A percentile compares a stretch with the other conserved stretches of the same genome.
phyloP scores from a whole-genome alignment of 805 yeast genomes.

The Yarrowia sp. region DNA sequence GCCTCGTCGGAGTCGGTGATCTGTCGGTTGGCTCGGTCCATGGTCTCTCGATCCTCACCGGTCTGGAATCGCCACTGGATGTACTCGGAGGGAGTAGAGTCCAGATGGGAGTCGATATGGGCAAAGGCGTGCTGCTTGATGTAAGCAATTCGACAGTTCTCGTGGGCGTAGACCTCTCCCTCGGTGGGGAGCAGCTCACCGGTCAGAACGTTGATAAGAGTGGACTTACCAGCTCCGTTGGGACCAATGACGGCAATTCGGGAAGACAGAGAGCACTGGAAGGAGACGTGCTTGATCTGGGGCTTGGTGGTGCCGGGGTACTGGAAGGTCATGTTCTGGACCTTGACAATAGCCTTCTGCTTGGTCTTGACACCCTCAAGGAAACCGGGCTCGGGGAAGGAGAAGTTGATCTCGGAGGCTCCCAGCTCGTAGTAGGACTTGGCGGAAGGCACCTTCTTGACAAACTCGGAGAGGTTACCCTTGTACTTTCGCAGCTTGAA shows the following conservation, averaged over 20 bases:
- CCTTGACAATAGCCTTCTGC: constrained; percentile 99
- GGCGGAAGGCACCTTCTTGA: constrained; percentile 98
- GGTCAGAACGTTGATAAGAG: constrained; percentile 96
- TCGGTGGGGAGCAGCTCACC: constrained; percentile 98
- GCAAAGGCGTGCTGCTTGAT: constrained; percentile 99
- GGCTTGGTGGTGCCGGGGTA: constrained; percentile 98
- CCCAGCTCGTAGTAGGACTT: constrained; percentile 98
- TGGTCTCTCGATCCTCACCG: constrained; percentile 99
- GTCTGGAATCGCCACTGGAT: constrained; percentile 99
- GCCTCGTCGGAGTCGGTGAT: constrained; percentile 95
- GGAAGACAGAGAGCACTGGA: constrained; percentile 99
- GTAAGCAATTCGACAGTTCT: constrained; percentile 99
- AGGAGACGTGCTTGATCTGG: constrained; percentile 83
- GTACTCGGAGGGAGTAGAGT: constrained; percentile 99
- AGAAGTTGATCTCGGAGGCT: constrained; percentile 95
- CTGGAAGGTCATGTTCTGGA: constrained; percentile 96
- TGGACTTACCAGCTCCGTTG: constrained; percentile 99
- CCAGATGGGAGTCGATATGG: constrained; percentile 97
- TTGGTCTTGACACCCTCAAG: constrained; percentile 99
- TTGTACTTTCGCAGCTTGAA: constrained; percentile 99
- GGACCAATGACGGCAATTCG: constrained; percentile 99
- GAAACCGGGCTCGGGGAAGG: constrained; percentile 99
- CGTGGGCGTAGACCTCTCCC: constrained; percentile 99
- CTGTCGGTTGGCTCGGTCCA: constrained; percentile 99
- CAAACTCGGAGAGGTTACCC: constrained; percentile 99